Evolutionary conservation across 208 protist genomes (phyloP).

Genomic region (Trichomonas tenax): DNA sequence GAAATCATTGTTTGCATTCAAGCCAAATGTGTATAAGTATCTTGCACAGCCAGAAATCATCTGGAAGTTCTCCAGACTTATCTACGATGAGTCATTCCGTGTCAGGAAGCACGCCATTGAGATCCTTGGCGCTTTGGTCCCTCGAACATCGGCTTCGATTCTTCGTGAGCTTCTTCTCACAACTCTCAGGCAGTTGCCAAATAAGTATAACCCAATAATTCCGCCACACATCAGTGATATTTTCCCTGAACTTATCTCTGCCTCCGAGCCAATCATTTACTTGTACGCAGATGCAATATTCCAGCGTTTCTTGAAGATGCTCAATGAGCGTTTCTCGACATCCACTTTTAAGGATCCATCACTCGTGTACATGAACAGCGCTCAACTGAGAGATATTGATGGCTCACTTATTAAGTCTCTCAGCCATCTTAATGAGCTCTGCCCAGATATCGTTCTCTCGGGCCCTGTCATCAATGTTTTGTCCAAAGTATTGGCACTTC

Average conservation of each 20-base stretch:
- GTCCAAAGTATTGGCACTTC: neutral
- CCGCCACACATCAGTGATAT: neutral
- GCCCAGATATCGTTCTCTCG: neutral
- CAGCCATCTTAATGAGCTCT: neutral
- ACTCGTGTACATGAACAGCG: neutral
- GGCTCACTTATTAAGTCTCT: neutral
- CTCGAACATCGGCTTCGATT: neutral
- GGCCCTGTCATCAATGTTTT: neutral
- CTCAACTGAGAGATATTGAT: neutral
- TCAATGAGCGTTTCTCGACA: neutral
- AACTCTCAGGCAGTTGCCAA: neutral
- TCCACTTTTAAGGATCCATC: neutral
- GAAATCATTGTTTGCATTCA: neutral
- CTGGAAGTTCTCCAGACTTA: neutral
- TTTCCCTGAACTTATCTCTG: neutral
- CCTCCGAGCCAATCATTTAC: neutral
- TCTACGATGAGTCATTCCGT: neutral
- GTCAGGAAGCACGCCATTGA: neutral
- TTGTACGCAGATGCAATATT: neutral
- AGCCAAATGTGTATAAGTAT: neutral
- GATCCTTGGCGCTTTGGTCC: neutral
- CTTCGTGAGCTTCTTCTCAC: neutral
- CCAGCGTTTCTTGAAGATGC: neutral
- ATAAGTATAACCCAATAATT: constrained; percentile 15
- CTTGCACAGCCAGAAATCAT: neutral